These are phyloP conservation scores for Monilinia fructigena DNA, from an alignment of 2,329 filamentous ascomycete genomes.

Conservation along the genomic window DNA sequence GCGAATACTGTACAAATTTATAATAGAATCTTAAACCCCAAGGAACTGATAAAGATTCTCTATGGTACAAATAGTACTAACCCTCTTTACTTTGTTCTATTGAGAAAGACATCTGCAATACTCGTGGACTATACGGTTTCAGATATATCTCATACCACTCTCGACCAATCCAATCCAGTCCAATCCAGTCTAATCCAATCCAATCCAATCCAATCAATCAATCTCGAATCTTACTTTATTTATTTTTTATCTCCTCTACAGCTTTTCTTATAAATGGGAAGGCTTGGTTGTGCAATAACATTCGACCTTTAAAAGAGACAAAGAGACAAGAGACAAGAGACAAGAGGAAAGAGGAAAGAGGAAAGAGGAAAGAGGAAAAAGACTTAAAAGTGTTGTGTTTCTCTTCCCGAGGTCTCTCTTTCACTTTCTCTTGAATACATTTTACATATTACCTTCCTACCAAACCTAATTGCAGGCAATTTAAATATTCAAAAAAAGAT, in stretches of 20 bases:
- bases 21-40: too few relatives aligned
- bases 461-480: too few relatives aligned
- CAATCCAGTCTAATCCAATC: neutral
- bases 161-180: neutral
- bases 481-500: too few relatives aligned
- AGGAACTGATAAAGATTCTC: too few relatives aligned
- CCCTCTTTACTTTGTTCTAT: too few relatives aligned
- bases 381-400: too few relatives aligned
- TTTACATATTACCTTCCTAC: too few relatives aligned
- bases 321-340: neutral
- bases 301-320: neutral
- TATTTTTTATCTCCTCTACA: neutral
- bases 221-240: slow-evolving; percentile 1
- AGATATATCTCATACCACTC: neutral
- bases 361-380: too few relatives aligned
- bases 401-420: too few relatives aligned
- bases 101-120: neutral
- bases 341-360: neutral
- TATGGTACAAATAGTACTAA: too few relatives aligned
- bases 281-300: slow-evolving; percentile 3
- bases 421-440: too few relatives aligned
- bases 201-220: neutral
- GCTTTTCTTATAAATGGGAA: slow-evolving; percentile 14
- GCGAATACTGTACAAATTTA: too few relatives aligned
- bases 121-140: neutral